These are phyloP conservation scores for Auricularia cornea DNA, from an alignment of 768 basidiomycete genomes.

Conservation along the genomic window DNA sequence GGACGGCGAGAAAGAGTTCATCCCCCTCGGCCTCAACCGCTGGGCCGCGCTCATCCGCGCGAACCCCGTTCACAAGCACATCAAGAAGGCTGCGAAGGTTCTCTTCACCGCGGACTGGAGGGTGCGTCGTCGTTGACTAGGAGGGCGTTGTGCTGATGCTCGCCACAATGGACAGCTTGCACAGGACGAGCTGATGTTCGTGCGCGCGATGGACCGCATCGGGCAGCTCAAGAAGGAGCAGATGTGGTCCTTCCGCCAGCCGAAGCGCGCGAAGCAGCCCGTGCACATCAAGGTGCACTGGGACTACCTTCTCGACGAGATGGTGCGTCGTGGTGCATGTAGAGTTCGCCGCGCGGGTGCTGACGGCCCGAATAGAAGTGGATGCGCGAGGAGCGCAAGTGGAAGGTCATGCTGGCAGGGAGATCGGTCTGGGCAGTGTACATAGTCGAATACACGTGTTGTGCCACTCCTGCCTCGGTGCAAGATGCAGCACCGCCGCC, in stretches of 20 bases:
- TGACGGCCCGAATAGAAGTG: constrained; percentile 58
- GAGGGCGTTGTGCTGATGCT: no score
- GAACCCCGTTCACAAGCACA: constrained; percentile 67
- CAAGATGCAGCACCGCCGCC: no score
- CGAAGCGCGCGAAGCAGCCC: constrained; percentile 82
- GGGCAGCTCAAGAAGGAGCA: constrained; percentile 72
- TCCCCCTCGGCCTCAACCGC: constrained; percentile 46
- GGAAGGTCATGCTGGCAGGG: constrained; percentile 88
- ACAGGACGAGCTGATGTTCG: constrained; percentile 65
- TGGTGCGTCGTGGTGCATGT: background rate
- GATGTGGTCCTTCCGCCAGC: constrained; percentile 89
- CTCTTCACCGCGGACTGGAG: constrained; percentile 73
- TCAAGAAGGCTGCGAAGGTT: constrained; percentile 66
- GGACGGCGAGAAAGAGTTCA: constrained; percentile 23
- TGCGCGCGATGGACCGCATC: constrained; percentile 76
- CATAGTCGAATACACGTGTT: no score
- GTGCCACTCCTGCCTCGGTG: no score
- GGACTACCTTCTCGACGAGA: constrained; percentile 48
- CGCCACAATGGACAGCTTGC: constrained; percentile 44
- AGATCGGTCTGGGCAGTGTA: no score
- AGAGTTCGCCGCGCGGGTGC: background rate
- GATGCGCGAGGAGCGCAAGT: constrained; percentile 92
- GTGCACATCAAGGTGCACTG: constrained; percentile 76
- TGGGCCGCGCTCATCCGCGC: constrained; percentile 64
- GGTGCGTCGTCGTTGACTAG: no score